phyloP scores from a whole-genome alignment of 2,329 filamentous ascomycete genomes.

The Sporothrix globosa region DNA sequence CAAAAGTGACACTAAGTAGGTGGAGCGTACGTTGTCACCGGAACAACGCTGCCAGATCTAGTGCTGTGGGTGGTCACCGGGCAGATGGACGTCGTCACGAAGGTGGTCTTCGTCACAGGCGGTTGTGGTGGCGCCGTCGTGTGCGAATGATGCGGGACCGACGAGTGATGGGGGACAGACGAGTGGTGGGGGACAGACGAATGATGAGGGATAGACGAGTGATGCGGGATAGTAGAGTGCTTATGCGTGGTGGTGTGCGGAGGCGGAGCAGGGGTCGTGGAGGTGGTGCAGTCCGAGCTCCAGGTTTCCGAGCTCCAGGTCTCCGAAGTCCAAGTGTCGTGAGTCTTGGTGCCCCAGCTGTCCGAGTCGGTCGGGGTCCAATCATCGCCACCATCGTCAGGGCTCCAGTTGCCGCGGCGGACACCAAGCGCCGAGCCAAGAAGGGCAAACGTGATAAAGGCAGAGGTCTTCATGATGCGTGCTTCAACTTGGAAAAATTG shows the following conservation, averaged over 20 bases:
- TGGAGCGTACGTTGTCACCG: neutral
- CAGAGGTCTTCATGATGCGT: neutral
- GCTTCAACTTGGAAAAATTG: too few species aligned
- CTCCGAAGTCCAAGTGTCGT: neutral
- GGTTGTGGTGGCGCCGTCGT: neutral
- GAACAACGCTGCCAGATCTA: neutral
- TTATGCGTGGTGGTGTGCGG: neutral
- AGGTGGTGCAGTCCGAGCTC: neutral
- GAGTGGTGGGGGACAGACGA: neutral
- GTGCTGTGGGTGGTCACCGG: neutral
- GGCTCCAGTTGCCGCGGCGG: neutral
- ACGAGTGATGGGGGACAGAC: neutral
- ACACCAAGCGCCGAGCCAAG: neutral
- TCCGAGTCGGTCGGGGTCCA: neutral
- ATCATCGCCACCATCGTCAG: neutral
- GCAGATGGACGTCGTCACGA: neutral
- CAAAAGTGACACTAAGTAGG: too few species aligned
- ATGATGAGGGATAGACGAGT: neutral
- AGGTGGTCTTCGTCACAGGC: neutral
- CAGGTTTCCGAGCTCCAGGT: neutral
- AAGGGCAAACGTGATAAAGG: neutral
- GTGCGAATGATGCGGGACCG: neutral
- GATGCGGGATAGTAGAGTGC: neutral
- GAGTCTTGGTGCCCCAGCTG: neutral
- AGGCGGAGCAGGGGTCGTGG: neutral